Evolutionary conservation across 352 stramenopile species (phyloP).

Genomic region (Globisporangium yorkense): DNA sequence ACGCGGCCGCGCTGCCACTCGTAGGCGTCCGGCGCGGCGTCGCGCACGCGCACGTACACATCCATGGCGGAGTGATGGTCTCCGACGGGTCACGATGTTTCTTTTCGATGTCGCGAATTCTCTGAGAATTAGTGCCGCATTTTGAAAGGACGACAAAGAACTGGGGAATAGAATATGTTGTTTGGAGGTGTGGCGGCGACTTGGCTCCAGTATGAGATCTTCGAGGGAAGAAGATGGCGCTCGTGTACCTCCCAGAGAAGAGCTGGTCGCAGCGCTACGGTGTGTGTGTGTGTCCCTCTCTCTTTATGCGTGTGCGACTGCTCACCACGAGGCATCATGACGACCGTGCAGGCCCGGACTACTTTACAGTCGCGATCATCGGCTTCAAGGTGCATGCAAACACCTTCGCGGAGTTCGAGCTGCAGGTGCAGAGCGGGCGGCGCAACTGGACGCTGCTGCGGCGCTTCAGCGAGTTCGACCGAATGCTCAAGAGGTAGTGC

Average conservation of each 20-base stretch:
- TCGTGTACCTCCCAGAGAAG: conserved; percentile 68
- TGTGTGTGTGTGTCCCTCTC: conserved; percentile 15
- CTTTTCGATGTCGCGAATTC: neutral
- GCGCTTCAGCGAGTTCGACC: conserved; percentile 72
- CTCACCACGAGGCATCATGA: neutral
- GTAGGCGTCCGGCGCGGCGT: conserved; percentile 22
- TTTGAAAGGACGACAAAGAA: too few relatives aligned
- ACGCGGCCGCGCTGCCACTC: conserved; percentile 42
- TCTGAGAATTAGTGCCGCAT: neutral
- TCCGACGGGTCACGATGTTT: neutral
- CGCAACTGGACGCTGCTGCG: conserved; percentile 61
- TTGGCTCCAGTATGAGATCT: neutral
- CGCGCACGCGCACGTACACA: conserved; percentile 41
- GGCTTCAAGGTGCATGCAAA: conserved; percentile 39
- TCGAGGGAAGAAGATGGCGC: conserved; percentile 35
- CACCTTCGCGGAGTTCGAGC: conserved; percentile 55
- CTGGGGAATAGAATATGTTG: too few relatives aligned
- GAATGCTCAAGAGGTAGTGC: conserved; percentile 34
- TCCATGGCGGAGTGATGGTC: neutral
- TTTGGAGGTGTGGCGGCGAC: too few relatives aligned
- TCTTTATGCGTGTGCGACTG: neutral
- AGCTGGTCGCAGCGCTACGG: conserved; percentile 69
- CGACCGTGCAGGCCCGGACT: conserved; percentile 40
- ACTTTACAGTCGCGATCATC: conserved; percentile 67
- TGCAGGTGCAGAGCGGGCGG: conserved; percentile 65